Percentiles rank a stretch among this genome's conserved stretches.
phyloP scores from a whole-genome alignment of 805 yeast genomes.

The Candida schatavii region DNA sequence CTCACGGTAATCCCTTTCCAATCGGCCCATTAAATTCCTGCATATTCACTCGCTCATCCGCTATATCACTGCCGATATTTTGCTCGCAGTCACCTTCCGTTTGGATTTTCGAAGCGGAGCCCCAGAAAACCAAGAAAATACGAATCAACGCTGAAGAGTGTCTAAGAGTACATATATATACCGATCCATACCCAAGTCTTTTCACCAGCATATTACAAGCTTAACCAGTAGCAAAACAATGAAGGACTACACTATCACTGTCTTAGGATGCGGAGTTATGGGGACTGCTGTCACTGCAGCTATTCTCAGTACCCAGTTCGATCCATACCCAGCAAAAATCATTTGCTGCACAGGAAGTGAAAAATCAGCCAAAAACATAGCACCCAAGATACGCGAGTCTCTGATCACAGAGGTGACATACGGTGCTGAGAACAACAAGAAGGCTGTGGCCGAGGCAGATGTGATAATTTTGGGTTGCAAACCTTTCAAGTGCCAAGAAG shows the following conservation, averaged over 20 bases:
- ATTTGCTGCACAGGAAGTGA: constrained; percentile 72
- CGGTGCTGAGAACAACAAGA: constrained; percentile 42
- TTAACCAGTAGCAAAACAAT: constrained; percentile 8
- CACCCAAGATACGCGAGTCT: constrained; percentile 35
- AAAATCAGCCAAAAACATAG: constrained; percentile 42
- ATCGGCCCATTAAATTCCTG: no score
- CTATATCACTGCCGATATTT: no score
- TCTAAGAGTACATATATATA: no score
- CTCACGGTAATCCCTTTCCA: no score
- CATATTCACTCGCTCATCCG: no score
- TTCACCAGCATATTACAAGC: no score
- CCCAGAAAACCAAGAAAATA: no score
- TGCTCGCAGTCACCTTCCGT: no score
- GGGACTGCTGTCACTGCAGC: constrained; percentile 92
- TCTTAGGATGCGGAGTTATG: constrained; percentile 94
- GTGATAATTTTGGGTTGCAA: constrained; percentile 82
- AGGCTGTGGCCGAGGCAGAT: constrained; percentile 62
- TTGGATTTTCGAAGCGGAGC: no score
- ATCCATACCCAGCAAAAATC: constrained; percentile 65
- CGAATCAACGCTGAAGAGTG: no score
- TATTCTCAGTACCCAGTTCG: constrained; percentile 48
- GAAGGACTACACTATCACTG: constrained; percentile 57
- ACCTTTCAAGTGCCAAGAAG: constrained; percentile 71
- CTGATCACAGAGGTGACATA: constrained; percentile 50
- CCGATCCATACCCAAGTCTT: no score